A percentile compares a stretch with the other conserved stretches of the same genome.
These are phyloP conservation scores for Prillingera fragicola DNA, from an alignment of 1,284 basidiomycete species.

Conservation along the genomic window DNA sequence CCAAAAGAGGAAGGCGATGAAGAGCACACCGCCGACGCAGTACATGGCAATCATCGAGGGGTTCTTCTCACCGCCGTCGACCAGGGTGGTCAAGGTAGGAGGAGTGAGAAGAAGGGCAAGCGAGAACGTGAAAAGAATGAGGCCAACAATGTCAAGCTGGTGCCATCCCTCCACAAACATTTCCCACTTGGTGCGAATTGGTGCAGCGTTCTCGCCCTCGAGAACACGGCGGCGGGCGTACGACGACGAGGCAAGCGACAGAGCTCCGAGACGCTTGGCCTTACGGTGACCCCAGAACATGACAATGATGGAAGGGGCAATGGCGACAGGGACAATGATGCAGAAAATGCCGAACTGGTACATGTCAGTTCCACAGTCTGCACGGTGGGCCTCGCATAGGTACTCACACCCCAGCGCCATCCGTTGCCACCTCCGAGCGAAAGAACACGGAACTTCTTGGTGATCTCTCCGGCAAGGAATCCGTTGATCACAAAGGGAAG, in stretches of 20 bases:
- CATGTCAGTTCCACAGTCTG: too few species aligned
- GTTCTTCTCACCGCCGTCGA: constrained; percentile 46
- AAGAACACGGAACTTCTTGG: constrained; percentile 54
- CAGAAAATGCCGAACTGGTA: constrained; percentile 48
- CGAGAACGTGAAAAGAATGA: constrained; percentile 60
- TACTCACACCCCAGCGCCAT: constrained; percentile 56
- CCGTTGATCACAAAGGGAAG: constrained; percentile 54
- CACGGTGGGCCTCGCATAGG: too few species aligned
- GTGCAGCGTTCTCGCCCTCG: constrained; percentile 5
- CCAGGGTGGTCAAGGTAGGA: constrained; percentile 55
- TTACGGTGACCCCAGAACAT: constrained; percentile 44
- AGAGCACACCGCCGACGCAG: constrained; percentile 34
- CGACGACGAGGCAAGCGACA: constrained; percentile 38
- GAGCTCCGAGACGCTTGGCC: constrained; percentile 32
- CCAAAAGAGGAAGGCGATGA: constrained; percentile 24
- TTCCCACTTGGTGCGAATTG: constrained; percentile 8
- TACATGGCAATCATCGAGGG: constrained; percentile 45
- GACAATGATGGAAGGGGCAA: constrained; percentile 30
- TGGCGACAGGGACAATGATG: background rate
- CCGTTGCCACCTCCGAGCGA: constrained; percentile 40
- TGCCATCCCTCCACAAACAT: constrained; percentile 22
- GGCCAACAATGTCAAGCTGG: constrained; percentile 54
- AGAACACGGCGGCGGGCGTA: constrained; percentile 14
- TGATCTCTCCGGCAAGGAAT: constrained; percentile 44
- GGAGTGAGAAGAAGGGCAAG: constrained; percentile 63